A percentile compares a stretch with the other conserved stretches of the same genome.
Evolutionary conservation across 495 filamentous ascomycete species (phyloP).

Genomic region (Penicillium manginii): DNA sequence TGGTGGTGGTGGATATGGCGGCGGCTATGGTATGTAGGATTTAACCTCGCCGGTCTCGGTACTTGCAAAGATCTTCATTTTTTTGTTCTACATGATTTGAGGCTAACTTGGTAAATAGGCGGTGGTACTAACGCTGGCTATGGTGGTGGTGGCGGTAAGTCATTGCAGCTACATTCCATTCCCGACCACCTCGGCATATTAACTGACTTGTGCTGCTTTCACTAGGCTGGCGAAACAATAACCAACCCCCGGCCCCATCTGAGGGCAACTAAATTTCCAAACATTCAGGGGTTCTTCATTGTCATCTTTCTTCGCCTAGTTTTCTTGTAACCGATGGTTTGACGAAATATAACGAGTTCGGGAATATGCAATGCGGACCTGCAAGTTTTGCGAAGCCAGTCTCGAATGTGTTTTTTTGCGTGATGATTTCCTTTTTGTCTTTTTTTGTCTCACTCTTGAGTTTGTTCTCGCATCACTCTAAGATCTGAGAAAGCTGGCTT

Average conservation of each 20-base stretch:
- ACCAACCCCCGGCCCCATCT: slow-evolving; percentile 26
- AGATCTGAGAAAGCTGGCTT: slow-evolving; percentile 5
- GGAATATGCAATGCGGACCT: slow-evolving; percentile 17
- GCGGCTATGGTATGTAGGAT: slow-evolving; percentile 19
- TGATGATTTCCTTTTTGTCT: neutral
- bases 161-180: neutral
- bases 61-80: neutral
- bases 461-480: slow-evolving; percentile 3
- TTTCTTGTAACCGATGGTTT: slow-evolving; percentile 16
- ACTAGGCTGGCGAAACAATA: slow-evolving; percentile 40
- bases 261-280: slow-evolving; percentile 26
- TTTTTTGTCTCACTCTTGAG: neutral
- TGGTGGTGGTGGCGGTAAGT: slow-evolving; percentile 42
- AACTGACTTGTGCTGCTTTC: neutral
- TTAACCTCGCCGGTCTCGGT: slow-evolving; percentile 1
- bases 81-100: neutral
- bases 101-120: slow-evolving; percentile 12
- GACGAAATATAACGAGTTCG: slow-evolving; percentile 17
- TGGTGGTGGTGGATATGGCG: slow-evolving; percentile 22
- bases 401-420: slow-evolving; percentile 11
- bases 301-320: slow-evolving; percentile 15
- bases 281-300: slow-evolving; percentile 18
- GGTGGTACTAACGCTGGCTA: slow-evolving; percentile 38
- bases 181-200: neutral
- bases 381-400: slow-evolving; percentile 6